These are phyloP conservation scores for Blastobotrys apis DNA, from an alignment of 1,139 yeast species.

Conservation along the genomic window DNA sequence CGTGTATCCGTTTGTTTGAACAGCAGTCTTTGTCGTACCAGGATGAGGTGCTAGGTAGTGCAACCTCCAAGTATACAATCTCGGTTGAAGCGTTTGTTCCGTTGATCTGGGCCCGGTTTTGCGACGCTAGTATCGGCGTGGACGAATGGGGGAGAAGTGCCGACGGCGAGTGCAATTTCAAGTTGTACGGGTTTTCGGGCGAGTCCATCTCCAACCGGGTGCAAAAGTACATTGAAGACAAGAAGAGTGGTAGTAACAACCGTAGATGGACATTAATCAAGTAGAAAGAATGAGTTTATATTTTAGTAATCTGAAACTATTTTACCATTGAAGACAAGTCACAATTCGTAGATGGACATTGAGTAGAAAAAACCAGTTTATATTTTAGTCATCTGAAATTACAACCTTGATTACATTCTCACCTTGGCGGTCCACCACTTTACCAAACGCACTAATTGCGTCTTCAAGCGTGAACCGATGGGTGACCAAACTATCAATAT, in stretches of 20 bases:
- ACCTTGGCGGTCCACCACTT: background rate
- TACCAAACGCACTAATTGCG: background rate
- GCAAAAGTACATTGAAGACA: no score
- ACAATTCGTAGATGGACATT: no score
- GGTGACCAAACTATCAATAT: conserved; percentile 8
- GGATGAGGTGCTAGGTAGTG: conserved; percentile 28
- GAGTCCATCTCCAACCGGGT: no score
- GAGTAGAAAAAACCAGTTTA: background rate
- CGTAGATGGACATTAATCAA: no score
- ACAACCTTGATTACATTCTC: conserved; percentile 1
- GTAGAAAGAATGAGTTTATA: no score
- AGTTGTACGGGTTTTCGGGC: background rate
- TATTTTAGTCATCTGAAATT: no score
- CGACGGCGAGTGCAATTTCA: background rate
- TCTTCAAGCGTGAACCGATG: conserved; percentile 6
- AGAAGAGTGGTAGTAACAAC: no score
- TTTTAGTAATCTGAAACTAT: no score
- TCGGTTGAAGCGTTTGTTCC: conserved; percentile 39
- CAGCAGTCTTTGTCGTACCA: conserved; percentile 31
- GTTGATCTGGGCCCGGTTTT: conserved; percentile 40
- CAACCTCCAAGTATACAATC: conserved; percentile 27
- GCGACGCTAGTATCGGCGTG: conserved; percentile 37
- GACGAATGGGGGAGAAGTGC: conserved; percentile 27
- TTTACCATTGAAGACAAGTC: no score
- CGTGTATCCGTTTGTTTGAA: conserved; percentile 34